phyloP scores from a whole-genome alignment of 768 basidiomycete genomes.

The Pisolithus microcarpus region DNA sequence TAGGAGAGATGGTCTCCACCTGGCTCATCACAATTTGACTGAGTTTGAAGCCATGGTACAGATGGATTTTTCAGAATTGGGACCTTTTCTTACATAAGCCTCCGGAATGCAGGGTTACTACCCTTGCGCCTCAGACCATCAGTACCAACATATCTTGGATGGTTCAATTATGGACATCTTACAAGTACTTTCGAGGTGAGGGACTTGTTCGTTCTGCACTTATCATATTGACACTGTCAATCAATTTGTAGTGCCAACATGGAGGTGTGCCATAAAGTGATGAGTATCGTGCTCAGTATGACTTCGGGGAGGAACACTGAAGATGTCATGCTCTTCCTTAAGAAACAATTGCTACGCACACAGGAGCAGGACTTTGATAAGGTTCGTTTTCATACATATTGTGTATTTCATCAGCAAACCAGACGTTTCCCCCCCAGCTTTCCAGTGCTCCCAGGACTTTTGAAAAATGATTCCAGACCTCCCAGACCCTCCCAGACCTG shows the following conservation, averaged over 20 bases:
- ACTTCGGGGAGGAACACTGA: constrained; percentile 92
- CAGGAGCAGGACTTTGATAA: constrained; percentile 91
- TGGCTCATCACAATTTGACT: no score
- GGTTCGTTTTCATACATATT: constrained; percentile 31
- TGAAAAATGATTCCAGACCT: no score
- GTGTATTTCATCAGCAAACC: not conserved
- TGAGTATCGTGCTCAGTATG: constrained; percentile 85
- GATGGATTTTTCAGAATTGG: no score
- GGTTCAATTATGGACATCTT: constrained; percentile 93
- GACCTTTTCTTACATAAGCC: no score
- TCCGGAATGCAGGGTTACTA: no score
- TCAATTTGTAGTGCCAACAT: constrained; percentile 69
- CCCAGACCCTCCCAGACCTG: no score
- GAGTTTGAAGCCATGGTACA: no score
- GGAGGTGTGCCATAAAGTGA: constrained; percentile 91
- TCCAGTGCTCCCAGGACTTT: no score
- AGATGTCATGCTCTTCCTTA: constrained; percentile 91
- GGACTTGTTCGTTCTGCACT: not conserved
- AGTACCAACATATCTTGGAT: constrained; percentile 77
- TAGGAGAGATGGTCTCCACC: no score
- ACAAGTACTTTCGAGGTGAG: constrained; percentile 79
- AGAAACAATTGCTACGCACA: constrained; percentile 94
- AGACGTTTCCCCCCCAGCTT: no score
- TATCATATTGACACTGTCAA: not conserved
- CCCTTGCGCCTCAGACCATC: no score